Evolutionary conservation across 352 stramenopile genomes (phyloP).

Genomic region (Pythium coloratum): DNA sequence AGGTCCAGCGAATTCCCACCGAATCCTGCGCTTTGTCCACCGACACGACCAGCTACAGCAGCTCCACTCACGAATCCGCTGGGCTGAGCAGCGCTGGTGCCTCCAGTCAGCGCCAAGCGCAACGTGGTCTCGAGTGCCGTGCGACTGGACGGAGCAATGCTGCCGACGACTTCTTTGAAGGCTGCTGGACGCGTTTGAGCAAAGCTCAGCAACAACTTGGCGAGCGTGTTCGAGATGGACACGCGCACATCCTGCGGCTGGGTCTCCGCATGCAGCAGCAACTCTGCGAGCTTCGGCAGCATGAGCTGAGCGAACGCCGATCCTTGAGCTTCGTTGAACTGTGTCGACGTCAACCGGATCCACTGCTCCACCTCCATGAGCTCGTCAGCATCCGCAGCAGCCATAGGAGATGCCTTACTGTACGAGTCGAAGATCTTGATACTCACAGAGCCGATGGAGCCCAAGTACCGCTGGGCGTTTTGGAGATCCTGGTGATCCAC

Average conservation of each 20-base stretch:
- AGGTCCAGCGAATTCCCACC: conserved; percentile 24
- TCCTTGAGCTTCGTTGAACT: conserved; percentile 49
- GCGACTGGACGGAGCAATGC: conserved; percentile 19
- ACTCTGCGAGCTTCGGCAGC: conserved; percentile 47
- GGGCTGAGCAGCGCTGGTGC: not conserved
- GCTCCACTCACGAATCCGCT: not conserved
- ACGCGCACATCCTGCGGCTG: conserved; percentile 1
- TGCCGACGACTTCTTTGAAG: conserved; percentile 29
- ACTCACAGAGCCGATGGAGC: conserved; percentile 37
- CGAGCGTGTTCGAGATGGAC: not conserved
- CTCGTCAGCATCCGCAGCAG: conserved; percentile 24
- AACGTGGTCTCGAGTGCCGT: conserved; percentile 26
- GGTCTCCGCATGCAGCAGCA: conserved; percentile 25
- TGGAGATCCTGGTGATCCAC: conserved; percentile 16
- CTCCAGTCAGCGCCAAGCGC: conserved; percentile 16
- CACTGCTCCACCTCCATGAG: conserved; percentile 49
- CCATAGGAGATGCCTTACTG: not conserved
- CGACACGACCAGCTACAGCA: not conserved
- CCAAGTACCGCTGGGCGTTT: conserved; percentile 48
- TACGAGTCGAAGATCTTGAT: conserved; percentile 28
- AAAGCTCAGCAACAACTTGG: conserved; percentile 26
- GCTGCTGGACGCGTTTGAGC: conserved; percentile 22
- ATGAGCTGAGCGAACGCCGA: conserved; percentile 57
- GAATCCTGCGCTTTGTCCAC: not conserved
- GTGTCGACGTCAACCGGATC: conserved; percentile 44